Conservation (phyloP, 2,329 filamentous ascomycete genomes). For the Curvularia eragrostidis region DNA sequence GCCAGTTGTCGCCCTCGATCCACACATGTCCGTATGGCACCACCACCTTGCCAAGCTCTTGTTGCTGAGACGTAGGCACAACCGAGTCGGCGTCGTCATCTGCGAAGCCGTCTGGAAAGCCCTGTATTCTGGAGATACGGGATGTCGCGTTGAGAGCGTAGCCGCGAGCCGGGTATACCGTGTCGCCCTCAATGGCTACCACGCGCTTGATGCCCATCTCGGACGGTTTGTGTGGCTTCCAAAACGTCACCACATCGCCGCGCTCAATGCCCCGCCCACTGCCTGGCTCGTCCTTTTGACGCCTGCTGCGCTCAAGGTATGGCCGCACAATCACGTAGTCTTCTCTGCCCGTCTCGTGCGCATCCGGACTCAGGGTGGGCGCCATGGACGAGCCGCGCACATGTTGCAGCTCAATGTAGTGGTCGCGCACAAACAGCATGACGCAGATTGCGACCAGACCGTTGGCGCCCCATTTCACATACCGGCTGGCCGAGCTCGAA, state of each 20-base stretch:
- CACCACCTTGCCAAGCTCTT: slow-evolving; percentile 53
- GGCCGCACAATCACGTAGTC: slow-evolving; percentile 52
- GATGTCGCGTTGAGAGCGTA: slow-evolving; percentile 55
- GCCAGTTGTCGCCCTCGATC: slow-evolving; percentile 88
- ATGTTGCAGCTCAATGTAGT: slow-evolving; percentile 46
- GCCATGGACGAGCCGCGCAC: slow-evolving; percentile 55
- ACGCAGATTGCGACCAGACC: slow-evolving; percentile 23
- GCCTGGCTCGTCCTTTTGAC: background rate
- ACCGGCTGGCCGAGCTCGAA: slow-evolving; percentile 19
- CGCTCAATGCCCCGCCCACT: slow-evolving; percentile 38
- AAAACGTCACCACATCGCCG: slow-evolving; percentile 56
- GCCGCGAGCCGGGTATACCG: slow-evolving; percentile 58
- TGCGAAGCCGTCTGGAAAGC: slow-evolving; percentile 42
- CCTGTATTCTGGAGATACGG: slow-evolving; percentile 14
- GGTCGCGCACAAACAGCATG: slow-evolving; percentile 50
- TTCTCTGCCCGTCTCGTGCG: slow-evolving; percentile 47
- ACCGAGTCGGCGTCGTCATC: slow-evolving; percentile 26
- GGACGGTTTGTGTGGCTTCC: slow-evolving; percentile 70
- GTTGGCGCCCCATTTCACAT: slow-evolving; percentile 21
- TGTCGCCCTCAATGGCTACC: slow-evolving; percentile 80
- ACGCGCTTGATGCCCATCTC: slow-evolving; percentile 80
- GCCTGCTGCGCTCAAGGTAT: slow-evolving; percentile 8
- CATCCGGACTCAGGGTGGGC: slow-evolving; percentile 54
- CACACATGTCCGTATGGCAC: slow-evolving; percentile 88
- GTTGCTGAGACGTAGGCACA: slow-evolving; percentile 15